phyloP scores from a whole-genome alignment of 2,329 filamentous ascomycete species.

The Cryphonectria carpinicola region DNA sequence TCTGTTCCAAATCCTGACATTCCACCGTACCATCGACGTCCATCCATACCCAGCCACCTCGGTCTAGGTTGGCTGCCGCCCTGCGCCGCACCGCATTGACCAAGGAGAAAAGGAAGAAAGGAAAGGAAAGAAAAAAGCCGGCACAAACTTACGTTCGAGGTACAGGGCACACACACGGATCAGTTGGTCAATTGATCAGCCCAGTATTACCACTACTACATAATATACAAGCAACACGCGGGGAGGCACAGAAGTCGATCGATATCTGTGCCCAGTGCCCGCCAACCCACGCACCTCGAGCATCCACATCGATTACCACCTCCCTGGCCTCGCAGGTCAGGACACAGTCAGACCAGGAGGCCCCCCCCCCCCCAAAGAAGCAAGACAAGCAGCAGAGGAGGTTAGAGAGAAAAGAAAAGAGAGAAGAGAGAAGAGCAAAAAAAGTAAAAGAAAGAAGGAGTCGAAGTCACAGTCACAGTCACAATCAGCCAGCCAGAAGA shows the following conservation, averaged over 20 bases:
- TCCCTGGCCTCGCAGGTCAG: constrained; percentile 1
- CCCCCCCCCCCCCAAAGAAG: background rate
- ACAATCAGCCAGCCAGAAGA: background rate
- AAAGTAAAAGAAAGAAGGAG: background rate
- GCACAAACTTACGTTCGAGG: background rate
- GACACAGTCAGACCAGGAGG: constrained; percentile 10
- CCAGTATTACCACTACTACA: background rate
- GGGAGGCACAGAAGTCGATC: constrained; percentile 1
- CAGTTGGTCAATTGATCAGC: background rate
- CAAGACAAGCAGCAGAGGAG: background rate
- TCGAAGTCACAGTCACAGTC: background rate
- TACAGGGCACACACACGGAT: background rate
- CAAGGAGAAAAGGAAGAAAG: too few species aligned
- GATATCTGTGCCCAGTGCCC: background rate
- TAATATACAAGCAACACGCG: background rate
- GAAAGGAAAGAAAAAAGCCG: background rate
- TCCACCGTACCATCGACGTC: background rate
- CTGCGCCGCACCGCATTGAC: background rate
- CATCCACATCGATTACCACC: constrained; percentile 12
- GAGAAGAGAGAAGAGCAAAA: background rate
- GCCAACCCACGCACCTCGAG: background rate
- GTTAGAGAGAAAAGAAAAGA: background rate
- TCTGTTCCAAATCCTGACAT: background rate
- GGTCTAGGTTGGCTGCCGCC: background rate
- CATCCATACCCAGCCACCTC: background rate